Conservation (phyloP, 2,329 filamentous ascomycete genomes). For the Akanthomyces uredinophilus region DNA sequence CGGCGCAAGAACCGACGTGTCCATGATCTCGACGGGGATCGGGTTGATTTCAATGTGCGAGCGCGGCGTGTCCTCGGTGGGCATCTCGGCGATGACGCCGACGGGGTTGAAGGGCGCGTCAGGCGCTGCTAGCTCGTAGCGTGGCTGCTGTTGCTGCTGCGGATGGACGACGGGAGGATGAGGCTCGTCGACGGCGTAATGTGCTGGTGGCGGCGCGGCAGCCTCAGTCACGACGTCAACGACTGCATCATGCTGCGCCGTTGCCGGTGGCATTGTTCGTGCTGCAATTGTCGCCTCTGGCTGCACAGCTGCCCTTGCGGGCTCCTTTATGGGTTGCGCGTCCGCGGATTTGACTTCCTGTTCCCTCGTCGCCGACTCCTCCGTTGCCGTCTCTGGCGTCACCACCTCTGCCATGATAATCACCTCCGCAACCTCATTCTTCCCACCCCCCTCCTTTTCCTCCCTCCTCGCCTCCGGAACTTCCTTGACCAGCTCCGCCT, state of each 20-base stretch:
- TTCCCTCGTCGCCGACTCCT: not conserved
- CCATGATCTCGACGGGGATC: slow-evolving; percentile 40
- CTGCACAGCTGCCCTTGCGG: too few species aligned
- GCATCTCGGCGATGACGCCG: slow-evolving; percentile 43
- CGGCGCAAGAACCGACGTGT: slow-evolving; percentile 32
- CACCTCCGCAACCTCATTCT: not conserved
- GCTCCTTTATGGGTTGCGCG: too few species aligned
- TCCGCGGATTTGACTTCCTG: not conserved
- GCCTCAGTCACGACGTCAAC: too few species aligned
- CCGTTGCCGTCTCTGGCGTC: not conserved
- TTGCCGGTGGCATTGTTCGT: not conserved
- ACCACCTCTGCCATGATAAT: not conserved
- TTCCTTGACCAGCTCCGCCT: not conserved
- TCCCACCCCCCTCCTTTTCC: not conserved
- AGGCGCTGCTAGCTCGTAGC: slow-evolving; percentile 18
- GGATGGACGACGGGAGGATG: not conserved
- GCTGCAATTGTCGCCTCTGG: not conserved
- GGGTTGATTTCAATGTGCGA: slow-evolving; percentile 40
- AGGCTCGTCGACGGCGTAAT: too few species aligned
- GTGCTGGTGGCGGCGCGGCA: not conserved
- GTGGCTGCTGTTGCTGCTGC: slow-evolving; percentile 16
- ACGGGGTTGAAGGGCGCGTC: slow-evolving; percentile 33
- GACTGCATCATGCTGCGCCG: not conserved
- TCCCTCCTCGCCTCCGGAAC: not conserved
- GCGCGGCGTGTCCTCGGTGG: slow-evolving; percentile 37